Conservation (phyloP, 2,329 filamentous ascomycete species). For the Calonectria henricotiae region DNA sequence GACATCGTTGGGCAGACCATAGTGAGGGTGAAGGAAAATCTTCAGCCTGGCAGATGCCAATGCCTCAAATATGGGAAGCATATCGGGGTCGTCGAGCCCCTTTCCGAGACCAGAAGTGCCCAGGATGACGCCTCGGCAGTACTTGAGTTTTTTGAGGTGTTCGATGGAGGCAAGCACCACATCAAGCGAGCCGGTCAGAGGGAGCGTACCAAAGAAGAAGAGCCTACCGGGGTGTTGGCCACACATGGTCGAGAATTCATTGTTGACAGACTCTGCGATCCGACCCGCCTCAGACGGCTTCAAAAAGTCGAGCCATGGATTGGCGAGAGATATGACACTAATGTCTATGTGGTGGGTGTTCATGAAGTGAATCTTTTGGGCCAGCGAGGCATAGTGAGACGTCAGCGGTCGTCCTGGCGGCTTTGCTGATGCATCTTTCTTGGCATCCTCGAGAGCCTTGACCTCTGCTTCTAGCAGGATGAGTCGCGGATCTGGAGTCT, state of each 20-base stretch:
- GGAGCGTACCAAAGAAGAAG: slow-evolving; percentile 88
- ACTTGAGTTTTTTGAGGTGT: slow-evolving; percentile 73
- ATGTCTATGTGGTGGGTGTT: slow-evolving; percentile 84
- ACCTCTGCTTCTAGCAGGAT: slow-evolving; percentile 74
- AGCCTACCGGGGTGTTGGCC: slow-evolving; percentile 76
- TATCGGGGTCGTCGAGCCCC: slow-evolving; percentile 83
- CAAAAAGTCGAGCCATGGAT: slow-evolving; percentile 95
- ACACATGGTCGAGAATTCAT: slow-evolving; percentile 84
- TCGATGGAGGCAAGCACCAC: slow-evolving; percentile 78
- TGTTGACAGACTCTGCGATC: slow-evolving; percentile 80
- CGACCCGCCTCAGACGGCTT: slow-evolving; percentile 72
- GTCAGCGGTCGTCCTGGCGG: slow-evolving; percentile 87
- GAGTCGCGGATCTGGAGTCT: slow-evolving; percentile 72
- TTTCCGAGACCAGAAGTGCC: slow-evolving; percentile 86
- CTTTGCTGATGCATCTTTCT: slow-evolving; percentile 69
- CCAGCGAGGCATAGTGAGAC: slow-evolving; percentile 85
- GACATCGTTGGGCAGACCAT: slow-evolving; percentile 85
- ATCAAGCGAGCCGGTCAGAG: slow-evolving; percentile 78
- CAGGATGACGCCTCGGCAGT: slow-evolving; percentile 89
- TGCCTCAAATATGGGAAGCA: slow-evolving; percentile 82
- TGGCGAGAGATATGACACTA: slow-evolving; percentile 90
- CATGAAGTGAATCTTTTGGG: slow-evolving; percentile 91
- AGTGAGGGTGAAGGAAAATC: slow-evolving; percentile 93
- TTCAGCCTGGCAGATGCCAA: slow-evolving; percentile 77
- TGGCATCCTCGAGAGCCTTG: slow-evolving; percentile 65